A percentile compares a stretch with the other conserved stretches of the same genome.
phyloP scores from a whole-genome alignment of 106 monocot genomes.

The Dioscorea dumetorum region DNA sequence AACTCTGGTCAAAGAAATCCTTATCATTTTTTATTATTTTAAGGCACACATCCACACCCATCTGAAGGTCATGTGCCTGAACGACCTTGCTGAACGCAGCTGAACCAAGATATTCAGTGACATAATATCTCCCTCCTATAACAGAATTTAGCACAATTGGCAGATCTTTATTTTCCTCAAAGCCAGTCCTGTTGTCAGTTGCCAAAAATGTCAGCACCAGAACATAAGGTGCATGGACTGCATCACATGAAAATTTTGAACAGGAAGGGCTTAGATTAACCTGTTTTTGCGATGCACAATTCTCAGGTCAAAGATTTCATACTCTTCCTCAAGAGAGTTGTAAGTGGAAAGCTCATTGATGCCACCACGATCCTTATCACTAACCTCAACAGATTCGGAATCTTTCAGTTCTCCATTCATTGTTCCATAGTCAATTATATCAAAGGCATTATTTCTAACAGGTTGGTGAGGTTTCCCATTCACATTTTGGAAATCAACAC shows the following conservation, averaged over 20 bases:
- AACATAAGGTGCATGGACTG: slow-evolving; percentile 2
- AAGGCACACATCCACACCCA: slow-evolving; percentile 75
- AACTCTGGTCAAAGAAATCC: slow-evolving; percentile 98
- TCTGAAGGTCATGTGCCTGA: slow-evolving; percentile 87
- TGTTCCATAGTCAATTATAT: slow-evolving; percentile 16
- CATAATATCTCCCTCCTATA: slow-evolving; percentile 86
- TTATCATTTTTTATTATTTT: slow-evolving; percentile 97
- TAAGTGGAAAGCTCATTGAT: slow-evolving; percentile 29
- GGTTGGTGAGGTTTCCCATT: slow-evolving; percentile 16
- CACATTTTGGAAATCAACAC: slow-evolving; percentile 9
- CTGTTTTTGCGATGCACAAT: slow-evolving; percentile 93
- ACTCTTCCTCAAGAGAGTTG: slow-evolving; percentile 40
- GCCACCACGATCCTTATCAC: slow-evolving; percentile 22
- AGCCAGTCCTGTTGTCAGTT: slow-evolving; percentile 75
- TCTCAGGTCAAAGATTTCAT: slow-evolving; percentile 78
- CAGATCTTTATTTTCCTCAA: slow-evolving; percentile 91
- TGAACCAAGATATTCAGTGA: slow-evolving; percentile 89
- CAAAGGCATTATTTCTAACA: slow-evolving; percentile 25
- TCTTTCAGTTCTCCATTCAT: slow-evolving; percentile 19
- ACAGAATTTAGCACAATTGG: slow-evolving; percentile 73
- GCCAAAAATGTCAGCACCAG: slow-evolving; percentile 9
- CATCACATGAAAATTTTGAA: neutral
- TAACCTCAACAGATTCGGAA: slow-evolving; percentile 13
- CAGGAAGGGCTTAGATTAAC: slow-evolving; percentile 12
- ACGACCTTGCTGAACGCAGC: slow-evolving; percentile 96